These are phyloP conservation scores for Ophiostoma novo-ulmi DNA, from an alignment of 2,329 filamentous ascomycete species.

Conservation along the genomic window DNA sequence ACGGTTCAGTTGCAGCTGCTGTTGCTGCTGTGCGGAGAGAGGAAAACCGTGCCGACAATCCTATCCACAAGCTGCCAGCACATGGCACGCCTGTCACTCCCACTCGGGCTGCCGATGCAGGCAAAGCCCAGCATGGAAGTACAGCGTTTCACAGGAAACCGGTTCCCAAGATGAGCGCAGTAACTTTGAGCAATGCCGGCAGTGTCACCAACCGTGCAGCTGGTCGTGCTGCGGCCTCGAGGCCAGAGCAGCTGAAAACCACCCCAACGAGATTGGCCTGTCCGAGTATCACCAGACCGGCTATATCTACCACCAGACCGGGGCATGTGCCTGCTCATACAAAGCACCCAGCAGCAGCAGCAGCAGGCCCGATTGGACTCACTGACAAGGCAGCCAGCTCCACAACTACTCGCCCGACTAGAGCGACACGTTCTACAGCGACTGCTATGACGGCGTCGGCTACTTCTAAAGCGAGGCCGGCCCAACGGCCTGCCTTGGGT, in stretches of 20 bases:
- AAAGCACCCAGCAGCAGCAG: not conserved
- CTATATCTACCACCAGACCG: not conserved
- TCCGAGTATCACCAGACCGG: not conserved
- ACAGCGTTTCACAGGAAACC: not conserved
- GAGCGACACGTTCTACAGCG: not conserved
- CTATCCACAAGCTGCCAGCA: not conserved
- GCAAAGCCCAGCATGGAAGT: not conserved
- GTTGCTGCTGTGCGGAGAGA: not conserved
- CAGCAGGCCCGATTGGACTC: not conserved
- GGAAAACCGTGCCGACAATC: not conserved
- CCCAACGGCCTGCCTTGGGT: not conserved
- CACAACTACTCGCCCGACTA: not conserved
- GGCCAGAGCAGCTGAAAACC: not conserved
- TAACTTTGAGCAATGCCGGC: not conserved
- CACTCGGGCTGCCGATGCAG: not conserved
- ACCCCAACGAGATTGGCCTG: not conserved
- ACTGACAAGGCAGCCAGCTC: not conserved
- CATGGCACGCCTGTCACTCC: not conserved
- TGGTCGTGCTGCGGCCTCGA: not conserved
- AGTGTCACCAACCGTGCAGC: not conserved
- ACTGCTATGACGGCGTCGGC: constrained; percentile 7
- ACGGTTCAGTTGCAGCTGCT: not conserved
- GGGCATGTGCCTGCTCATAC: not conserved
- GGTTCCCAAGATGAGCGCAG: not conserved
- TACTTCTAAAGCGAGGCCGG: not conserved